Base-by-base conservation (phyloP, 345 rosid species). In the Conringia planisiliqua region DNA sequence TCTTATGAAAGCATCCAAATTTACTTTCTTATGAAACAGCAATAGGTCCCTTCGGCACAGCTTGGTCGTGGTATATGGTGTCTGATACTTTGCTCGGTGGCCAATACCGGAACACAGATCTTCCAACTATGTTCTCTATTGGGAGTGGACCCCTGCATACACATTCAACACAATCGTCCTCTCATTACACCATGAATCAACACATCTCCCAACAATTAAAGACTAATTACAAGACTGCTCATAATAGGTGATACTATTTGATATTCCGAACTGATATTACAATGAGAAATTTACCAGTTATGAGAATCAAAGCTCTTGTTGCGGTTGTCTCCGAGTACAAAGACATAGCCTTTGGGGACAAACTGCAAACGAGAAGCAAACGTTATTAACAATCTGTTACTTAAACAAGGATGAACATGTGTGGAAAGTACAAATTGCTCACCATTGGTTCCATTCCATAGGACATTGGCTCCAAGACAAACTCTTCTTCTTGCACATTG, bases 261-360 rank as follows among this genome's bases (percentile, higher is more conserved):
- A 60, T 60, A 2, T 3, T n/a, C 18, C 10, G 16, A 61, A 46
- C 11, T 26, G 20, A 59, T 33, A n/a, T 7, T 22, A 9, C 11
- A 64, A 13, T 10, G 9, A 26, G 30, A 68, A 16, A 59, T 24
- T 81, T 84, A 93, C 97, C 98, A 93, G 85, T 84, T 67, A 70
- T 88, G 97, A 57, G 98, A 93, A 82, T 93, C 98, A 16, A 82
- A 86, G 69, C 98, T 93, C 70, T 89, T 85, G 75, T 93, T 93
- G 32, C 97, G 96, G 67, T 93, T 93, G 83, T 93, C 98, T 64
- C 98, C 97, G 77, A 93, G 70, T 65, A 93, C 98, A 64, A 86
- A 93, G 17, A 93, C 97, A 73, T 75, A 74, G 10, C 91, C 98
- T 69, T 84, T 82, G 27, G 98, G 98, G 52, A 93, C 92, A 82